Percentiles rank a stretch among this genome's conserved stretches.
Conservation (phyloP, 345 rosid genomes). For the Arabidopsis thaliana region DNA sequence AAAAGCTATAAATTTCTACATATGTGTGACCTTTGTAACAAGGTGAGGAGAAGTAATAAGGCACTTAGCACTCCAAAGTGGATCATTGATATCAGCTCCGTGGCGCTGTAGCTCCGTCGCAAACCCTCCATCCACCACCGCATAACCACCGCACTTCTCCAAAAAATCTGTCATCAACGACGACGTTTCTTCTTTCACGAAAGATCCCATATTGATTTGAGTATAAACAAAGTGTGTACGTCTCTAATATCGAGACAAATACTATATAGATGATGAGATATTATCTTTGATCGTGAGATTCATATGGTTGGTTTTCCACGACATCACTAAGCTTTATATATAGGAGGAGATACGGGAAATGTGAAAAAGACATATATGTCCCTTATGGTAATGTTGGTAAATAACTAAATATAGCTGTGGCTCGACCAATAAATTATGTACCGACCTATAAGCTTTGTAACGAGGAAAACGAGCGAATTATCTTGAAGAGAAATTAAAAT, state of each 20-base stretch:
- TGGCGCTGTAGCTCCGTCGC: conserved; percentile 94
- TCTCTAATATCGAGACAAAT: not conserved
- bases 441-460: conserved; percentile 28
- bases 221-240: not conserved
- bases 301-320: not conserved
- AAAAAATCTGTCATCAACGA: conserved; percentile 63
- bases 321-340: conserved; percentile 8
- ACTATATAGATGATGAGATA: not conserved
- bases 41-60: conserved; percentile 83
- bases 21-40: conserved; percentile 62
- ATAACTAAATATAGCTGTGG: conserved; percentile 24
- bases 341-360: not conserved
- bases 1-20: not conserved
- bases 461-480: conserved; percentile 36
- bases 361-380: not conserved
- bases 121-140: conserved; percentile 86
- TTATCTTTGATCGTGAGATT: conserved; percentile 5
- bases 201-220: conserved; percentile 44
- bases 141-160: conserved; percentile 72
- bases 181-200: conserved; percentile 40
- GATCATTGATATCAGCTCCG: conserved; percentile 88
- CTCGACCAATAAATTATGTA: not conserved
- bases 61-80: conserved; percentile 97
- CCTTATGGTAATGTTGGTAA: not conserved
- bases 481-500: not conserved